A percentile compares a stretch with the other conserved stretches of the same genome.
These are phyloP conservation scores for Cryptosporidium bovis DNA, from an alignment of 169 alveolate species.

Conservation along the genomic window DNA sequence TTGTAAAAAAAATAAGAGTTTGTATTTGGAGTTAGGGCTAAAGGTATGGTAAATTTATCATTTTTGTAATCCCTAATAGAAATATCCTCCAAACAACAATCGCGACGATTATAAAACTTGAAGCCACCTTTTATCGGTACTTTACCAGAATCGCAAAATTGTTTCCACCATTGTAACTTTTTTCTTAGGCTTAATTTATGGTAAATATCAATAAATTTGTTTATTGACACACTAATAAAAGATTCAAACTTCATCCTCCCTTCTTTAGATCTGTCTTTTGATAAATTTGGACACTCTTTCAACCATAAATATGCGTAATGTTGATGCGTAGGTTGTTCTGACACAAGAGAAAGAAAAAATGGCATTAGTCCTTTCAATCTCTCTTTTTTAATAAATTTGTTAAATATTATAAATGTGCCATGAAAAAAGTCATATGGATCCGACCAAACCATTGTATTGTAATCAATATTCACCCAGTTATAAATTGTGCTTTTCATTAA, in stretches of 20 bases:
- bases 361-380: constrained; percentile 21
- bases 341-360: constrained; percentile 39
- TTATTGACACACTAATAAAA: constrained; percentile 32
- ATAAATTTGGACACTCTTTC: constrained; percentile 51
- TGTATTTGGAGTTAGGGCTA: constrained; percentile 32
- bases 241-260: constrained; percentile 38
- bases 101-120: constrained; percentile 5
- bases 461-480: constrained; percentile 60
- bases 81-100: constrained; percentile 47
- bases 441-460: constrained; percentile 57
- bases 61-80: constrained; percentile 18
- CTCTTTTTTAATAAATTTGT: constrained; percentile 27
- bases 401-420: constrained; percentile 41
- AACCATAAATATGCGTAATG: constrained; percentile 69
- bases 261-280: constrained; percentile 35
- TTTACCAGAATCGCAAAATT: constrained; percentile 9
- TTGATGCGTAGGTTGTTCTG: constrained; percentile 50
- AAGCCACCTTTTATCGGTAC: constrained; percentile 14
- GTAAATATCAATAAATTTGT: constrained; percentile 4
- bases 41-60: constrained; percentile 42
- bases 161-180: constrained; percentile 46
- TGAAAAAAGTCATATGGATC: constrained; percentile 71
- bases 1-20: constrained; percentile 13
- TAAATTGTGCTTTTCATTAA: constrained; percentile 49
- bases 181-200: not conserved